Evolutionary conservation across 2,329 filamentous ascomycete genomes (phyloP), one percentile per base, ranked within the genome.

Genomic region (Fusarium haematococcum): DNA sequence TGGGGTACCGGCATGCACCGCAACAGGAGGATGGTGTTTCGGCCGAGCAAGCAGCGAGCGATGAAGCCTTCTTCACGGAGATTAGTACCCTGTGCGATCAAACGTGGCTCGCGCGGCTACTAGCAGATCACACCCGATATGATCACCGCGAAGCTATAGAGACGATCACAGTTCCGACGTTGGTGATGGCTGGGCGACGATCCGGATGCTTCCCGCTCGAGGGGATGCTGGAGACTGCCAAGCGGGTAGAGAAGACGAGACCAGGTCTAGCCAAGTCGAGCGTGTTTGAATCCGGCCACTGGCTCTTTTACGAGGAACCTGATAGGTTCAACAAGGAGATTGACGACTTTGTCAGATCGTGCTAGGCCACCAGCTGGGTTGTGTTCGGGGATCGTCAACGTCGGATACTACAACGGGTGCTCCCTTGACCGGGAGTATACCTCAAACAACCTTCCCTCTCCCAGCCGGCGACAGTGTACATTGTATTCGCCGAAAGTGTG

Each of bases 251-350:
- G 60, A 74, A 67, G 50, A 68, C 58, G 18, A 66, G 37, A 16
- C 70, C 73, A 14, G 76, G 74, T 10, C 64, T 79, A 25, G 75
- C 73, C 32, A 75, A 50, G 43, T 70, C 68, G 30, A 77, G 73
- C 6, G 61, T 79, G 10, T 79, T 77, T 41, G 73, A 77, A 10
- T 77, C 76, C 23, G 77, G 77, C 13, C 77, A 79, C 57, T 79
- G 77, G 77, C 45, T 79, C 5, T 79, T 79, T 50, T 79, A 78
- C 25, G 77, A 79, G 57, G 77, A 79, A 37, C 70, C 77, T 6
- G 75, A 75, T 54, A 71, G 68, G 54, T 79, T 79, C 62, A 78
- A 79, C 43, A 64, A 54, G 41, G 77, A 79, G 58, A 70, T 79
- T 33, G 33, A 57, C 11, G 73, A 79, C 18, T 79, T 79, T 66